Conservation (phyloP, 192 early-diverging fungal species). For the Backusella circina region DNA sequence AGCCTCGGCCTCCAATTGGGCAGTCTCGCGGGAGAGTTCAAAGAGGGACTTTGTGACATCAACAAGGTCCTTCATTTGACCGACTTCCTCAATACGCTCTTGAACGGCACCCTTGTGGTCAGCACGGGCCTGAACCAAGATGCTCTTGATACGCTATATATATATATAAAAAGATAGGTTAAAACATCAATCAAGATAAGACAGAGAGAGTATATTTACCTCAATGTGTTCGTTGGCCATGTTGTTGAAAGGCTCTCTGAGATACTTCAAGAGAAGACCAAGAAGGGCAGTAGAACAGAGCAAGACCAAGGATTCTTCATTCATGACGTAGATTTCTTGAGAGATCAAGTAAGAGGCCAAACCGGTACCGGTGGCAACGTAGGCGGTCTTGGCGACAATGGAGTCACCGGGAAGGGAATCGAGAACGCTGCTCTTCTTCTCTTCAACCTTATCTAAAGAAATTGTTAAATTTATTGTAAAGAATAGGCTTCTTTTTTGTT, state of each 20-base stretch:
- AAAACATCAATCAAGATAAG: too few species aligned
- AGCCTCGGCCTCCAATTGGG: slow-evolving; percentile 88
- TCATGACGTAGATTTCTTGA: slow-evolving; percentile 97
- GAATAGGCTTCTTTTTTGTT: neutral
- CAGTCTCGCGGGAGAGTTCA: slow-evolving; percentile 93
- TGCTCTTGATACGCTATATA: slow-evolving; percentile 71
- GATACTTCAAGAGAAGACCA: slow-evolving; percentile 69
- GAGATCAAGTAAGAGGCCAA: slow-evolving; percentile 86
- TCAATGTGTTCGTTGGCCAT: slow-evolving; percentile 61
- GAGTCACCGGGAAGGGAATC: slow-evolving; percentile 90
- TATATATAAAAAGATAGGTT: neutral
- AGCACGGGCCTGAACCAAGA: slow-evolving; percentile 79
- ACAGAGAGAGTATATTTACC: too few species aligned
- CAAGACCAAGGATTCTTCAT: slow-evolving; percentile 88
- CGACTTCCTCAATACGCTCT: slow-evolving; percentile 87
- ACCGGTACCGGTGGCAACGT: slow-evolving; percentile 78
- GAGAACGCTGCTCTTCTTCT: slow-evolving; percentile 86
- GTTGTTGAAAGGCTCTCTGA: slow-evolving; percentile 81
- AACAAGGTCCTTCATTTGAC: slow-evolving; percentile 90
- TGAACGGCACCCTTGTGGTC: slow-evolving; percentile 91
- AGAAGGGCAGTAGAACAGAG: slow-evolving; percentile 78
- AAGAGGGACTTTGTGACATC: slow-evolving; percentile 91
- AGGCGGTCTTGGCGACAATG: slow-evolving; percentile 83
- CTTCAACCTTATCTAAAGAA: slow-evolving; percentile 56
- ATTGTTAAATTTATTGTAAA: slow-evolving; percentile 13